These are phyloP conservation scores for Triticum dicoccoides DNA, from an alignment of 176 grass and related monocot species.

Conservation along the genomic window DNA sequence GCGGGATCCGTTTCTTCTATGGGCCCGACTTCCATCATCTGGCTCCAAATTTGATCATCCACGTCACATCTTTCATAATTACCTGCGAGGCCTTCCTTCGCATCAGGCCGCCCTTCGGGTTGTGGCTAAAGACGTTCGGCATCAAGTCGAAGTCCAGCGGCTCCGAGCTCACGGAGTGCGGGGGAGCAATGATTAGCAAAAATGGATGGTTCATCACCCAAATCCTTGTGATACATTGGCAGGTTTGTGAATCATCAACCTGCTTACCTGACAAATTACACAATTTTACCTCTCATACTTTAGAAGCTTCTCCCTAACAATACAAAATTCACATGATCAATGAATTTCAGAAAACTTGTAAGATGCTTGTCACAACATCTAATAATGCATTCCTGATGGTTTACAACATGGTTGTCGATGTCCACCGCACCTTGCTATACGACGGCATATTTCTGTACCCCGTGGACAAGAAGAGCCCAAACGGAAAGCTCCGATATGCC, in stretches of 20 bases:
- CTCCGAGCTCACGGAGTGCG: too few relatives aligned
- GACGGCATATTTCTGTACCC: constrained; percentile 97
- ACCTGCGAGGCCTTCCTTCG: too few relatives aligned
- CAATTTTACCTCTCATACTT: background rate
- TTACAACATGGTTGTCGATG: constrained; percentile 95
- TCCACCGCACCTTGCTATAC: constrained; percentile 93
- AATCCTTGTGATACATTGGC: constrained; percentile 96
- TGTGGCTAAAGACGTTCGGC: too few relatives aligned
- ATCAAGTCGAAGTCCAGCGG: too few relatives aligned
- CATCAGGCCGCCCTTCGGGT: too few relatives aligned
- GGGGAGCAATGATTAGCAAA: too few relatives aligned
- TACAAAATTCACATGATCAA: background rate
- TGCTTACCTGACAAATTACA: background rate
- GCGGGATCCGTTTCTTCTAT: too few relatives aligned
- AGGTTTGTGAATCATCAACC: constrained; percentile 41
- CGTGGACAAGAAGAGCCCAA: constrained; percentile 87
- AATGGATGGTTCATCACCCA: constrained; percentile 65
- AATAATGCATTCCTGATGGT: background rate
- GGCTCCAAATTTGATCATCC: too few relatives aligned
- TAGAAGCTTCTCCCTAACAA: background rate
- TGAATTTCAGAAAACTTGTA: background rate
- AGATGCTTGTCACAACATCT: background rate
- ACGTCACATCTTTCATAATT: too few relatives aligned
- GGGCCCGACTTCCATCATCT: too few relatives aligned
- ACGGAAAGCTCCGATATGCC: constrained; percentile 77